Percentiles rank a stretch among this genome's conserved stretches.
Conservation (phyloP, 2,329 filamentous ascomycete species). For the Leptographium galeiforme region DNA sequence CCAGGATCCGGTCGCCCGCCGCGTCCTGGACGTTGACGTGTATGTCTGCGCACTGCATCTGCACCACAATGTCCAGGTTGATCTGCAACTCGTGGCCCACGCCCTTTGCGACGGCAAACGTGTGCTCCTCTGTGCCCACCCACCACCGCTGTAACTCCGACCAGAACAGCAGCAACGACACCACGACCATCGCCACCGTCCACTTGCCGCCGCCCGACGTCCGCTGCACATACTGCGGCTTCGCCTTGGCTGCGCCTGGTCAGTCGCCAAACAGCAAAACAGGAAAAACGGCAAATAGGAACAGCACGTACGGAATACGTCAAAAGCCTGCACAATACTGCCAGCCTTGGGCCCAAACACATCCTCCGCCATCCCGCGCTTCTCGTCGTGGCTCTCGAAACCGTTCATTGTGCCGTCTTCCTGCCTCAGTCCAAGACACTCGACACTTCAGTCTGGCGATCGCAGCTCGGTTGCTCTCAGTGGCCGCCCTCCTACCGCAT, state of each 20-base stretch:
- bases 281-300: no score
- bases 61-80: constrained; percentile 86
- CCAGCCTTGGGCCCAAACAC: constrained; percentile 55
- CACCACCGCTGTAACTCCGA: constrained; percentile 75
- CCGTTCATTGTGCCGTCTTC: constrained; percentile 62
- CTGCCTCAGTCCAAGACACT: neutral
- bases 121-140: constrained; percentile 69
- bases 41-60: constrained; percentile 78
- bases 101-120: constrained; percentile 87
- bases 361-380: constrained; percentile 56
- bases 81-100: constrained; percentile 80
- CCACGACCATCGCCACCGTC: constrained; percentile 67
- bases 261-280: neutral
- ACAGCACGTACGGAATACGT: constrained; percentile 72
- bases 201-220: constrained; percentile 84
- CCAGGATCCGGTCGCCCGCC: constrained; percentile 79
- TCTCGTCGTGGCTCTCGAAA: constrained; percentile 61
- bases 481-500: no score
- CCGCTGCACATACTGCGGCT: constrained; percentile 77
- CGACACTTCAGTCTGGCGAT: no score
- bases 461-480: no score
- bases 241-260: constrained; percentile 64
- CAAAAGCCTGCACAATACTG: constrained; percentile 71
- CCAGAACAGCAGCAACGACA: constrained; percentile 64
- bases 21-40: constrained; percentile 97